These are phyloP conservation scores for Arabis alpina DNA, from an alignment of 345 rosid species.

Conservation along the genomic window DNA sequence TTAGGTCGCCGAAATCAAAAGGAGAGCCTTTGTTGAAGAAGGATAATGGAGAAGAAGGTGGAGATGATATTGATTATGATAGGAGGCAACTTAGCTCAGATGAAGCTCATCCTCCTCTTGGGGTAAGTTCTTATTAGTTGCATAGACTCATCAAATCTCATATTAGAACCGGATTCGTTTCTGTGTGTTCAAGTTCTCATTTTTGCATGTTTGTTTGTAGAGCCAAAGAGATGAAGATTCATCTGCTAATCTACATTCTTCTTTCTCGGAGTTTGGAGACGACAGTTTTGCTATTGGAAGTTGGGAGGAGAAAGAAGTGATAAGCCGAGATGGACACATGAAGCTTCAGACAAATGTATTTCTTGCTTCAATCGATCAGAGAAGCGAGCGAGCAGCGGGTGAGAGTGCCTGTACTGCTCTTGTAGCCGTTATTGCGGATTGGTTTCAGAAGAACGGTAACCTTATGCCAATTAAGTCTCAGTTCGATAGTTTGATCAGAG, in stretches of 20 bases:
- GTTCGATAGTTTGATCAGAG: constrained; percentile 64
- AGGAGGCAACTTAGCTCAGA: constrained; percentile 70
- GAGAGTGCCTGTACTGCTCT: constrained; percentile 79
- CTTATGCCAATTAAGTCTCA: constrained; percentile 66
- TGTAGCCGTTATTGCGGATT: constrained; percentile 65
- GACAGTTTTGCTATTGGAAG: constrained; percentile 62
- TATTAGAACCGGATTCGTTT: too few relatives aligned
- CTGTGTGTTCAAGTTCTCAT: constrained; percentile 10
- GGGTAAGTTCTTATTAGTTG: constrained; percentile 33
- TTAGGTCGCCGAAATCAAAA: constrained; percentile 52
- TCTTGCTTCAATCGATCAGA: constrained; percentile 73
- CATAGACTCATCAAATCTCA: too few relatives aligned
- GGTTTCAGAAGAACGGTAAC: constrained; percentile 60
- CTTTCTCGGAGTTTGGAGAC: constrained; percentile 63
- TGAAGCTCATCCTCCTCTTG: constrained; percentile 48
- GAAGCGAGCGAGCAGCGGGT: constrained; percentile 73
- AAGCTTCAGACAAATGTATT: constrained; percentile 63
- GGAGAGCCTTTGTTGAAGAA: constrained; percentile 65
- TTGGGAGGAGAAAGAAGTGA: constrained; percentile 66
- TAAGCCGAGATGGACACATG: constrained; percentile 63
- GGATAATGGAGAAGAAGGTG: constrained; percentile 60
- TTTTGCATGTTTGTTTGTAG: constrained; percentile 38
- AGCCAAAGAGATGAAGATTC: constrained; percentile 49
- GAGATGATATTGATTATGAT: constrained; percentile 66
- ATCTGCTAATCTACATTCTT: constrained; percentile 44